Evolutionary conservation across 2,329 filamentous ascomycete genomes (phyloP), one percentile per base, ranked within the genome.

Genomic region (Lachnellula cervina): DNA sequence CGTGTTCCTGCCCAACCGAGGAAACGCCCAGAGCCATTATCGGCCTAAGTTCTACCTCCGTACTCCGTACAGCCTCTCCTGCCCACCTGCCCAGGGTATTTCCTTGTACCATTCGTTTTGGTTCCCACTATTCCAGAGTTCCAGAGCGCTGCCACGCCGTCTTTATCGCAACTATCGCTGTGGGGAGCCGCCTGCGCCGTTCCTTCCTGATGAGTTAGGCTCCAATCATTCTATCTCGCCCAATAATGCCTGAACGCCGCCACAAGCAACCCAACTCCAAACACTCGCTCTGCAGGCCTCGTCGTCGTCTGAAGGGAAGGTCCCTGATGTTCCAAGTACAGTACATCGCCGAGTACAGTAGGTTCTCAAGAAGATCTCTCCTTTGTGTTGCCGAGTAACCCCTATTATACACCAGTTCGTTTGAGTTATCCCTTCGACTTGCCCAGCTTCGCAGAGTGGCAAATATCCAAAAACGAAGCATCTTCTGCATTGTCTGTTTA

Each of bases 401-500:
- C 25, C 16, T 55, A 38, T 40, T 51, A 14, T 17, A 47, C 35
- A 17, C 17, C 37, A 11, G 25, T 49, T 11, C 48, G 37, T 45
- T 44, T 47, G 28, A 21, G 32, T 32, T 47, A 11, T 43, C 11
- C 40, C 34, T 47, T 25, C 25, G n/a, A 40, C 7, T 44, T 52
- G 58, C 56, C 57, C 58, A 50, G 45, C 42, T 51, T 46, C 44
- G 49, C 49, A 45, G 42, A 51, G 54, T 60, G 57, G 57, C 32
- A 57, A 34, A 42, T 21, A 51, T 49, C 52, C 51, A 46, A 54
- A 43, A 21, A 50, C 46, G 37, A 45, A 34, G 21, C 35, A 35
- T 52, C 16, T 45, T 42, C 47, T 38, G 14, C 50, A 53, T 34
- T 50, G 55, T 44, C 23, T 49, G 51, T 55, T 45, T 21, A 21